These are phyloP conservation scores for Irpex sp. DNA, from an alignment of 1,284 basidiomycete species.

Conservation along the genomic window DNA sequence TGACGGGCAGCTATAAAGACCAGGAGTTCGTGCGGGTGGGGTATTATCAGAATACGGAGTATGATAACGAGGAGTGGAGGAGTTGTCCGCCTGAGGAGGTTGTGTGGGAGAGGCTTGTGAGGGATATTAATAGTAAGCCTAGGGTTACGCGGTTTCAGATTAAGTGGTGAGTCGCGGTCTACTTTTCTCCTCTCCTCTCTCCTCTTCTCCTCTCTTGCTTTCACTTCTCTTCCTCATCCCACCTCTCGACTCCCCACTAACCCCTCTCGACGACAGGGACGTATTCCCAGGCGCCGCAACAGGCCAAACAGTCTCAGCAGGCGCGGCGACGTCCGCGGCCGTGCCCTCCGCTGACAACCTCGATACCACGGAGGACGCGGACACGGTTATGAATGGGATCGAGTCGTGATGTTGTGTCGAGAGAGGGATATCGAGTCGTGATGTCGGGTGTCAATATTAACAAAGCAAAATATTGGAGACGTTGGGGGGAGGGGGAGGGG, in stretches of 20 bases:
- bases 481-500: too few relatives aligned
- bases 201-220: too few relatives aligned
- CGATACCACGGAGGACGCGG: constrained; percentile 26
- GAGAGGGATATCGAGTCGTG: too few relatives aligned
- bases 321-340: constrained; percentile 73
- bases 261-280: constrained; percentile 46
- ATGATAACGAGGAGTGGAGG: constrained; percentile 92
- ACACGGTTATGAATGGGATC: constrained; percentile 13
- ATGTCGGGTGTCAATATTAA: too few relatives aligned
- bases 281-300: constrained; percentile 50
- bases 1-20: constrained; percentile 88
- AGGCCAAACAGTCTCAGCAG: constrained; percentile 42
- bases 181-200: background rate
- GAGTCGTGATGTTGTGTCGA: background rate
- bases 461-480: too few relatives aligned
- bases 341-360: constrained; percentile 78
- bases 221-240: too few relatives aligned
- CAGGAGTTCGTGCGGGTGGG: constrained; percentile 99
- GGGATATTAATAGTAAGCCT: constrained; percentile 91
- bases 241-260: too few relatives aligned
- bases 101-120: constrained; percentile 74
- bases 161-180: constrained; percentile 59
- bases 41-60: constrained; percentile 99
- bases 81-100: constrained; percentile 69
- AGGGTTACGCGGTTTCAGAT: constrained; percentile 91